These are phyloP conservation scores for Hyaloperonospora brassicae DNA, from an alignment of 352 stramenopile species.

Conservation along the genomic window DNA sequence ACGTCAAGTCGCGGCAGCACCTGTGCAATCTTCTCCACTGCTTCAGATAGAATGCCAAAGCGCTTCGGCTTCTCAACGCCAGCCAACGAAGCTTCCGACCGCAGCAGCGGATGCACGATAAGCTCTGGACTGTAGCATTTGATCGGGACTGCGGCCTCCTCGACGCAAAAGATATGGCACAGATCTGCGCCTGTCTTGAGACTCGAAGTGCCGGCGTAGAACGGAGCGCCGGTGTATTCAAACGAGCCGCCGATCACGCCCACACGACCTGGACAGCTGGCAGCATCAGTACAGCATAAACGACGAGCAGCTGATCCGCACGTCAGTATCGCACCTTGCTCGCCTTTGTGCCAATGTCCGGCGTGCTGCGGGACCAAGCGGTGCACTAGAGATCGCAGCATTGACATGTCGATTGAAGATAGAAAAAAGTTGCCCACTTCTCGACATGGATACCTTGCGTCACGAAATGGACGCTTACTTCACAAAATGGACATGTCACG, in stretches of 20 bases:
- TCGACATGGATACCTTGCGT: too few relatives aligned
- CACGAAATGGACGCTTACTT: too few relatives aligned
- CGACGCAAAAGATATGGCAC: constrained; percentile 91
- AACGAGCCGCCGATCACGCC: constrained; percentile 93
- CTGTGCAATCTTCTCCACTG: constrained; percentile 41
- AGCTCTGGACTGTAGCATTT: constrained; percentile 97
- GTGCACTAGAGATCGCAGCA: constrained; percentile 23
- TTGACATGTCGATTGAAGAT: too few relatives aligned
- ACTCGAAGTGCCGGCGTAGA: constrained; percentile 91
- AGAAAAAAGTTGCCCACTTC: too few relatives aligned
- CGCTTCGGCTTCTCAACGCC: constrained; percentile 20
- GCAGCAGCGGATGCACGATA: constrained; percentile 87
- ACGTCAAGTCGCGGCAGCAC: constrained; percentile 63
- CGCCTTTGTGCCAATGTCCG: constrained; percentile 57
- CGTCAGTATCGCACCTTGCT: constrained; percentile 44
- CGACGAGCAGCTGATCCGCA: background rate
- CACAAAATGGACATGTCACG: too few relatives aligned
- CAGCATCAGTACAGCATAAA: too few relatives aligned
- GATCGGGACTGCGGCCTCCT: constrained; percentile 91
- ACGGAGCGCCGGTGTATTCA: constrained; percentile 96
- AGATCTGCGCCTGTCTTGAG: constrained; percentile 94
- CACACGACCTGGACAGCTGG: constrained; percentile 53
- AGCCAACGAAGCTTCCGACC: constrained; percentile 34
- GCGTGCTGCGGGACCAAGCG: constrained; percentile 62
- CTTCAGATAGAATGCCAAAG: constrained; percentile 14